Base-by-base conservation (phyloP, 345 rosid genomes). In the Angophora floribunda region DNA sequence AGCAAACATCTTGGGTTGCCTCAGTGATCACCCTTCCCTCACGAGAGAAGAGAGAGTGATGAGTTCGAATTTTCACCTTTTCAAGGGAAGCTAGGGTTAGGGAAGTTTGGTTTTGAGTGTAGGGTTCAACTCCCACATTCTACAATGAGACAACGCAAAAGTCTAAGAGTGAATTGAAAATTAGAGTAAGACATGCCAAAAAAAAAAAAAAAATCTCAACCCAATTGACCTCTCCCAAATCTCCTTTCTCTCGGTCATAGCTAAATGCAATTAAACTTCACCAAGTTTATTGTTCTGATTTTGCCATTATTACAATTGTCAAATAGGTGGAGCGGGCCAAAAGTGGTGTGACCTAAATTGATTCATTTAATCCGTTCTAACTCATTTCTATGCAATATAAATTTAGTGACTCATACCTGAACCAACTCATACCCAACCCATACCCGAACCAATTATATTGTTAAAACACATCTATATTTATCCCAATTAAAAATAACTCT, bases 291-390 rank as follows among this genome's bases (percentile, higher is more conserved):
- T 55, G 12, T 55, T 55, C 22, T 0, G 28, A 5, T 55, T 55
- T 55, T 55, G 28, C 61, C 12, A 55, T 55, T 1, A 21, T 55
- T 30, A 65, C 5, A 65, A 19, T 19, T 65, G 7, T 7, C 32
- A 65, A 65, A 30, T 0, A 15, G 21, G 10, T n/a, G 41, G n/a
- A 63, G 13, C 5, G 0, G 0, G 41, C n/a, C 0, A 8, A 65
- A n/a, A 65, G 2, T n/a, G 41, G n/a, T n/a, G 19, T 0, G 7
- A 16, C 14, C 9, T 32, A 65, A 65, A 65, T n/a, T 65, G 16
- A 65, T 3, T 7, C 17, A 7, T 30, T 7, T 7, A 65, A 30
- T 41, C 9, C 6, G 4, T n/a, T 65, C 7, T 30, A 19, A 4
- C 32, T 9, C 3, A 65, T 65, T 65, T 65, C 17, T 17, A 65